Base-by-base conservation (phyloP, 73 alveolate genomes). In the Paraurostyla sp. region DNA sequence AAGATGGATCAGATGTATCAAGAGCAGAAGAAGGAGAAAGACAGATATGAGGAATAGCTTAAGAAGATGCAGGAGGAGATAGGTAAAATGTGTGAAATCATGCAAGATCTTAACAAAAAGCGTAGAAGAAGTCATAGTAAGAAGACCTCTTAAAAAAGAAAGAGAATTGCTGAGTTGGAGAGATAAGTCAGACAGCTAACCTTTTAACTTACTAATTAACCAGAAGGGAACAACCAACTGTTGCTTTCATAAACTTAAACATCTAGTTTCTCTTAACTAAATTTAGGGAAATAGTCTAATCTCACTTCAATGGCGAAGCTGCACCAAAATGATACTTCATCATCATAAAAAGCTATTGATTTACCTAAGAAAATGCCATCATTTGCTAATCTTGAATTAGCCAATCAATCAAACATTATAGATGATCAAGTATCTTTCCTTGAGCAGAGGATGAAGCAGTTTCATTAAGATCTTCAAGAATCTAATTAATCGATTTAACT, bases 31-130 rank as follows among this genome's bases (percentile, higher is more conserved):
- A 38, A 69, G 41, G 84, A 69, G 23, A 69, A 69, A 32, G 36
- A 16, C 9, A 38, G 38, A 22, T 69, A 69, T 69, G 84, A 69
- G 41, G 84, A 69, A 40, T 36, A 69, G 40, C 62, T 69, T 41
- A 3, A 69, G 40, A 69, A 69, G 42, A 38, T 69, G 84, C 42
- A 69, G 40, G 45, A 69, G 18, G 84, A 69, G 41, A 69, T 69
- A 30, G 9, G 46, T 20, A 69, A 69, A 69, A 69, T 69, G 84
- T 69, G 84, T 69, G 84, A 69, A 32, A 38, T 69, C 18, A 38
- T 69, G 58, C 41, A 38, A 43, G 84, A 69, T 3, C 6, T 69
- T 13, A 38, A 69, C 23, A 69, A 69, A 42, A 69, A 69, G 84
- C 20, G 40, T 6, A 69, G 40, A 18, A 69, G 84, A 38, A 27